Percentiles rank a stretch among this genome's conserved stretches.
Evolutionary conservation across 2,329 filamentous ascomycete species (phyloP).

Genomic region (Neopestalotiopsis sp.): DNA sequence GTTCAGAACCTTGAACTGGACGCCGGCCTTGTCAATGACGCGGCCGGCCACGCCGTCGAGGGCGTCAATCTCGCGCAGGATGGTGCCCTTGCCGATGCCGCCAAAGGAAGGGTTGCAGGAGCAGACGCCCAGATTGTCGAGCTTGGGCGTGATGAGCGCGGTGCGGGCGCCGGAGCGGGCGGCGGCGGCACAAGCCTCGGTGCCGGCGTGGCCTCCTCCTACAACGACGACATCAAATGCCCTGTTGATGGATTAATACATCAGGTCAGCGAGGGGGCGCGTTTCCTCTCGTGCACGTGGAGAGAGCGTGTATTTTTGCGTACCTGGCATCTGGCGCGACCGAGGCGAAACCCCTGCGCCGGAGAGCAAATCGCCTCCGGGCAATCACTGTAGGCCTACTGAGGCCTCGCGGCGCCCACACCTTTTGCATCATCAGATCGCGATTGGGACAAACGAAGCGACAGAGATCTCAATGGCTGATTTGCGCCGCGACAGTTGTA

Average conservation of each 20-base stretch:
- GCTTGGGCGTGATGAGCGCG: conserved; percentile 84
- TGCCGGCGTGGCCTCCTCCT: conserved; percentile 92
- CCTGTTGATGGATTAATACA: conserved; percentile 43
- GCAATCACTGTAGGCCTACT: conserved; percentile 28
- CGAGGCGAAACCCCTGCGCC: conserved; percentile 34
- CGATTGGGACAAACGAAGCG: background rate
- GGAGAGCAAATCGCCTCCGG: conserved; percentile 22
- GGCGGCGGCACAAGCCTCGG: conserved; percentile 90
- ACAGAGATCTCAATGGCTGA: background rate
- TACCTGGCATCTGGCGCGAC: conserved; percentile 38
- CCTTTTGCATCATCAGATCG: conserved; percentile 33
- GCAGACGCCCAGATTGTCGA: conserved; percentile 90
- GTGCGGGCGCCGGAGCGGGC: conserved; percentile 88
- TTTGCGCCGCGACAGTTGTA: background rate
- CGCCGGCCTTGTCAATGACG: conserved; percentile 89
- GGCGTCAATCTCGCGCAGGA: conserved; percentile 93
- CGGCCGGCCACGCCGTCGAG: conserved; percentile 87
- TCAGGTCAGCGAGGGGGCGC: background rate
- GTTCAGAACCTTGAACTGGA: conserved; percentile 94
- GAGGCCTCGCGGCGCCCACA: conserved; percentile 34
- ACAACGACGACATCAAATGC: conserved; percentile 93
- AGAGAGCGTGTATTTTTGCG: conserved; percentile 15
- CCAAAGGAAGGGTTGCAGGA: conserved; percentile 98
- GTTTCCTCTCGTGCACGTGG: background rate
- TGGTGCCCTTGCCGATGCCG: conserved; percentile 97